These are phyloP conservation scores for Torrubiellomyces zombiae DNA, from an alignment of 2,329 filamentous ascomycete species.

Conservation along the genomic window DNA sequence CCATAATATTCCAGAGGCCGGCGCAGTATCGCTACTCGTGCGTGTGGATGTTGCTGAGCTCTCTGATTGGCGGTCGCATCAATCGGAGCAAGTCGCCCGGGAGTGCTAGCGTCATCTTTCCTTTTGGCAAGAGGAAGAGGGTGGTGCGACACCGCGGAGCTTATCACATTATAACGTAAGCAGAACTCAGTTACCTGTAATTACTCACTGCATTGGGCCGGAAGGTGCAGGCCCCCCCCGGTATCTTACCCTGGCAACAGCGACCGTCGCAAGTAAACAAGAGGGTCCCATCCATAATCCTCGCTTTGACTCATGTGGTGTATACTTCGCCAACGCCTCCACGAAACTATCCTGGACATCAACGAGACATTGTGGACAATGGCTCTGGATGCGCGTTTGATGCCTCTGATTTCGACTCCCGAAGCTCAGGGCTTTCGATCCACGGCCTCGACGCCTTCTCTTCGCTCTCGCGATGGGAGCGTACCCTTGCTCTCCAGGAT, in stretches of 20 bases:
- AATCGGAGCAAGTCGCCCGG: too few species aligned
- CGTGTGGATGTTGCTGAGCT: too few species aligned
- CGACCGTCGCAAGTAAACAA: conserved; percentile 18
- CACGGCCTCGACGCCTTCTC: conserved; percentile 61
- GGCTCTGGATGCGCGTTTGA: conserved; percentile 25
- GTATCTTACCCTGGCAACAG: conserved; percentile 19
- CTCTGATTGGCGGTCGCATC: too few species aligned
- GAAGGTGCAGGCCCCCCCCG: conserved; percentile 4
- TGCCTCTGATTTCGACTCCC: conserved; percentile 24
- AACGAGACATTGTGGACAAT: conserved; percentile 23
- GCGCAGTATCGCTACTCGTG: too few species aligned
- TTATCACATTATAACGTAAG: too few species aligned
- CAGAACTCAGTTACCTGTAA: too few species aligned
- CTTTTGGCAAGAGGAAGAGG: too few species aligned
- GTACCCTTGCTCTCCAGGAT: conserved; percentile 37
- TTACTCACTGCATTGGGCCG: too few species aligned
- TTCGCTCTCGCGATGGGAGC: conserved; percentile 57
- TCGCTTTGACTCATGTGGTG: conserved; percentile 15
- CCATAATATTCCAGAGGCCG: too few species aligned
- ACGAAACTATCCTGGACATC: conserved; percentile 21
- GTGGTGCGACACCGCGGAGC: too few species aligned
- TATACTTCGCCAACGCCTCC: conserved; percentile 23
- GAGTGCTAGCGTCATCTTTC: too few species aligned
- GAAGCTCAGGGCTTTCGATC: conserved; percentile 32
- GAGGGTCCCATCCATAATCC: conserved; percentile 1